Conservation (phyloP, 2,329 filamentous ascomycete genomes). For the Talaromyces sp. region DNA sequence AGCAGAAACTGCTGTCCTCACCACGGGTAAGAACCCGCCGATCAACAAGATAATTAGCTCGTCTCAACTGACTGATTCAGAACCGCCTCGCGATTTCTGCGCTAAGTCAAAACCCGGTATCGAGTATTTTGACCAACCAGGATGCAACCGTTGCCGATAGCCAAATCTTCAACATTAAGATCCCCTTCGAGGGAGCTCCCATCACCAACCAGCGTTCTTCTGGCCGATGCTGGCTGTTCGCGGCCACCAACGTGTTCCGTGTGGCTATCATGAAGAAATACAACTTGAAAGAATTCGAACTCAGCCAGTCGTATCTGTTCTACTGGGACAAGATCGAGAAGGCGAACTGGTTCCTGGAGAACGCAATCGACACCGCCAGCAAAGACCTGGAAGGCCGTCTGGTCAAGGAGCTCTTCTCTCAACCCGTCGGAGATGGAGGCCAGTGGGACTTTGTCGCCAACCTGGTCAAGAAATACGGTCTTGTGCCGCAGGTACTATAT, state of each 20-base stretch:
- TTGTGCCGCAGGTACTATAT: conserved; percentile 77
- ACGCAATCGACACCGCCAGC: conserved; percentile 67
- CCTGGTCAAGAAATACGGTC: conserved; percentile 77
- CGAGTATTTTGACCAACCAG: conserved; percentile 60
- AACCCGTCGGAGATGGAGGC: conserved; percentile 72
- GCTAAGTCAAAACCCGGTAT: conserved; percentile 62
- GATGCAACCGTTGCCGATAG: conserved; percentile 61
- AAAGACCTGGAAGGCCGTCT: conserved; percentile 68
- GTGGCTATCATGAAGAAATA: conserved; percentile 84
- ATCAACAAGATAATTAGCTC: neutral
- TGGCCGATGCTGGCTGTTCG: conserved; percentile 88
- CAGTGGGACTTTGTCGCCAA: conserved; percentile 94
- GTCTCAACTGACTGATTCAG: conserved; percentile 20
- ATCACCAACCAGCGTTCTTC: conserved; percentile 80
- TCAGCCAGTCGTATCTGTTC: conserved; percentile 84
- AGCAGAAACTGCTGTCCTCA: conserved; percentile 20
- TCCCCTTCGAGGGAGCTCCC: conserved; percentile 73
- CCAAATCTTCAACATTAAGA: conserved; percentile 77
- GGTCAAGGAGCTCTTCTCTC: conserved; percentile 62
- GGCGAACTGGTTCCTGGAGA: conserved; percentile 82
- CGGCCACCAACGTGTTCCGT: conserved; percentile 84
- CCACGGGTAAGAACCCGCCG: conserved; percentile 17
- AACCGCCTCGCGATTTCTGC: conserved; percentile 71
- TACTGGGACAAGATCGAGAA: conserved; percentile 96
- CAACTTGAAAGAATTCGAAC: conserved; percentile 69